A percentile compares a stretch with the other conserved stretches of the same genome.
Evolutionary conservation across 495 filamentous ascomycete species (phyloP).

Genomic region (Delitschia confertaspora): DNA sequence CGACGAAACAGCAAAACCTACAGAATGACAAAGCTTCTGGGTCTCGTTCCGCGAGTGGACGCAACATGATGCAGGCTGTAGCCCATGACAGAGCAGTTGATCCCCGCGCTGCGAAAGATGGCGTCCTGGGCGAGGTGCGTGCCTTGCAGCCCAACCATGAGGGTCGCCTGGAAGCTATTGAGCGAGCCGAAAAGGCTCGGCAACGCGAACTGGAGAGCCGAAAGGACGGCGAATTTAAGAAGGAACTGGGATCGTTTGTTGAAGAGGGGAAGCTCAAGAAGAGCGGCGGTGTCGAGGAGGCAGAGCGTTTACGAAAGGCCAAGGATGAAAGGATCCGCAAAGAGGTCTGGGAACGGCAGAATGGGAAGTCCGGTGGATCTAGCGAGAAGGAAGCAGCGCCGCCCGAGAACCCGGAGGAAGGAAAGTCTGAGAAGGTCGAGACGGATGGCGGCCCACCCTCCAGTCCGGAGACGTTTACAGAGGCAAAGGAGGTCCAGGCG

Average conservation of each 20-base stretch:
- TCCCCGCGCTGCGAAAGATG: constrained; percentile 75
- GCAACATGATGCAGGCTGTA: constrained; percentile 43
- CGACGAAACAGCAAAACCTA: constrained; percentile 89
- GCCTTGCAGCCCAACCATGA: constrained; percentile 95
- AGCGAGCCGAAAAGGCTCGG: constrained; percentile 80
- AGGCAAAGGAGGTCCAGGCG: constrained; percentile 24
- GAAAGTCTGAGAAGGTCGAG: background rate
- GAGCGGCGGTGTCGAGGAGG: constrained; percentile 87
- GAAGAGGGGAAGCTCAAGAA: constrained; percentile 91
- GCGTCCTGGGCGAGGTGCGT: constrained; percentile 84
- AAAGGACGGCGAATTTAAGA: constrained; percentile 69
- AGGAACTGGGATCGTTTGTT: constrained; percentile 81
- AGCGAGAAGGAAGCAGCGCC: constrained; percentile 28
- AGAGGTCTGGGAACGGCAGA: constrained; percentile 73
- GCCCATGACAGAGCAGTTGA: constrained; percentile 59
- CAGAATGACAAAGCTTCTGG: constrained; percentile 33
- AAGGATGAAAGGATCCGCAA: constrained; percentile 82
- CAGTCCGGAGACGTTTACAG: constrained; percentile 9
- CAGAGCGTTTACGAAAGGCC: constrained; percentile 69
- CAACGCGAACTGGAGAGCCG: constrained; percentile 79
- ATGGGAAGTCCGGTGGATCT: constrained; percentile 30
- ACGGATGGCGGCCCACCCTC: background rate
- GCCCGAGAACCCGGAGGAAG: constrained; percentile 6
- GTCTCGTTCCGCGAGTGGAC: constrained; percentile 20
- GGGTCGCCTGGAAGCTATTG: constrained; percentile 84